Conservation (phyloP, 768 basidiomycete genomes). For the Leccinum broughii region DNA sequence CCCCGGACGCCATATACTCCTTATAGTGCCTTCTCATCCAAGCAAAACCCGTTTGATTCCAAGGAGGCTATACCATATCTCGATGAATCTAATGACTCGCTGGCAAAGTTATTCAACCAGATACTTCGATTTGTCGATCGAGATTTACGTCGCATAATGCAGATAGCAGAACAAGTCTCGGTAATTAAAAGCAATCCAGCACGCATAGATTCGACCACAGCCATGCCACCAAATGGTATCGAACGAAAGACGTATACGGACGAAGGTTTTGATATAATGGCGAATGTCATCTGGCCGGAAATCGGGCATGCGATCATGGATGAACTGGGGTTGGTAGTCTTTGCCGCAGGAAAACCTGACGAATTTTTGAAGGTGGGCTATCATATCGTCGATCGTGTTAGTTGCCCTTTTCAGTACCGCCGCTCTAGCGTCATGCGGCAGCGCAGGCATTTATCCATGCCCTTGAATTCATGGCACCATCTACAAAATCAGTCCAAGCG, state of each 20-base stretch:
- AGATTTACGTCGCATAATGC: slow-evolving; percentile 73
- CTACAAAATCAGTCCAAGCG: slow-evolving; percentile 60
- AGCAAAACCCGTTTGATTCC: slow-evolving; percentile 40
- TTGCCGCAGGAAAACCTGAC: slow-evolving; percentile 88
- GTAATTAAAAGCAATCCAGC: slow-evolving; percentile 43
- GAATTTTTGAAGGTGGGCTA: slow-evolving; percentile 80
- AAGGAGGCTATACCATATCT: slow-evolving; percentile 46
- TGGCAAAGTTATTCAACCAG: slow-evolving; percentile 79
- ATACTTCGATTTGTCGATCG: slow-evolving; percentile 79
- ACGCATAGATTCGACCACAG: slow-evolving; percentile 10
- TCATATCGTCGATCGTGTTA: background rate
- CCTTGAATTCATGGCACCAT: slow-evolving; percentile 82
- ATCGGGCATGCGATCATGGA: slow-evolving; percentile 77
- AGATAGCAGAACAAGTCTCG: slow-evolving; percentile 67
- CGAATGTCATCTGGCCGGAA: slow-evolving; percentile 88
- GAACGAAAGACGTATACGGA: slow-evolving; percentile 9
- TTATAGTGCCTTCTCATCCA: slow-evolving; percentile 47
- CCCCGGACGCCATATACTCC: slow-evolving; percentile 58
- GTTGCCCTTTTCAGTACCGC: slow-evolving; percentile 3
- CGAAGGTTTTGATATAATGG: slow-evolving; percentile 77
- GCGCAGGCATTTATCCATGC: slow-evolving; percentile 81
- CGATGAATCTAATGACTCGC: slow-evolving; percentile 64
- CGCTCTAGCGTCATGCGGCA: slow-evolving; percentile 73
- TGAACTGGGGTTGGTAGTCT: slow-evolving; percentile 79
- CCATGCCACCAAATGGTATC: background rate